phyloP scores from a whole-genome alignment of 169 alveolate species.

The Toxoplasma gondii region DNA sequence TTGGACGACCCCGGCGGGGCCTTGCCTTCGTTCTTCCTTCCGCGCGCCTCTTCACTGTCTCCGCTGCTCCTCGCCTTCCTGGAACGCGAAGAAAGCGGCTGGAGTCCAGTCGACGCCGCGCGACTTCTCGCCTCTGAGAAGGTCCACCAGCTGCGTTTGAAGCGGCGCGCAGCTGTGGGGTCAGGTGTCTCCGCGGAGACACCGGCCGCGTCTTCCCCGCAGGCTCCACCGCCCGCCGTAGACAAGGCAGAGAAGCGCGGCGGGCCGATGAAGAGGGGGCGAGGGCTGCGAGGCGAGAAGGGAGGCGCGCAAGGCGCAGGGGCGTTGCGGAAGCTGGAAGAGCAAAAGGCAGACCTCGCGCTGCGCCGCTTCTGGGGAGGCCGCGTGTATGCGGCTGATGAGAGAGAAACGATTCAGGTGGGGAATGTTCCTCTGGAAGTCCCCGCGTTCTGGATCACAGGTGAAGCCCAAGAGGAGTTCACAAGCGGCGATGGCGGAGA shows the following conservation, averaged over 20 bases:
- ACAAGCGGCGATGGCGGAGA: background rate
- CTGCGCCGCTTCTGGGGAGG: background rate
- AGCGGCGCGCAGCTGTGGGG: background rate
- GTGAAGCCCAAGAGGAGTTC: background rate
- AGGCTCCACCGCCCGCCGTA: background rate
- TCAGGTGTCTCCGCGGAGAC: background rate
- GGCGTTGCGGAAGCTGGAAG: background rate
- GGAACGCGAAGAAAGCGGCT: background rate
- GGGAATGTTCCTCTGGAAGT: background rate
- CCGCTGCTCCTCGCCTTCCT: background rate
- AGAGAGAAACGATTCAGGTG: background rate
- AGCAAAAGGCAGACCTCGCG: background rate
- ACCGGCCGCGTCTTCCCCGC: background rate
- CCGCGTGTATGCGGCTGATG: background rate
- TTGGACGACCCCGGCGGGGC: background rate
- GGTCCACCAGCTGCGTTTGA: background rate
- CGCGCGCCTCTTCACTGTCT: background rate
- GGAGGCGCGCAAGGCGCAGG: background rate
- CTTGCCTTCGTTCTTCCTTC: background rate
- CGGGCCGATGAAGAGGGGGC: background rate
- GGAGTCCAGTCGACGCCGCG: conserved; percentile 2
- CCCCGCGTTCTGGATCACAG: background rate
- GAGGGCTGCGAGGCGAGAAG: background rate
- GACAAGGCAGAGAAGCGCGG: background rate
- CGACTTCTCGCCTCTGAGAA: background rate